Evolutionary conservation across 192 early-diverging fungal genomes (phyloP), one percentile per base, ranked within the genome.

Genomic region (Entrophospora sp.): DNA sequence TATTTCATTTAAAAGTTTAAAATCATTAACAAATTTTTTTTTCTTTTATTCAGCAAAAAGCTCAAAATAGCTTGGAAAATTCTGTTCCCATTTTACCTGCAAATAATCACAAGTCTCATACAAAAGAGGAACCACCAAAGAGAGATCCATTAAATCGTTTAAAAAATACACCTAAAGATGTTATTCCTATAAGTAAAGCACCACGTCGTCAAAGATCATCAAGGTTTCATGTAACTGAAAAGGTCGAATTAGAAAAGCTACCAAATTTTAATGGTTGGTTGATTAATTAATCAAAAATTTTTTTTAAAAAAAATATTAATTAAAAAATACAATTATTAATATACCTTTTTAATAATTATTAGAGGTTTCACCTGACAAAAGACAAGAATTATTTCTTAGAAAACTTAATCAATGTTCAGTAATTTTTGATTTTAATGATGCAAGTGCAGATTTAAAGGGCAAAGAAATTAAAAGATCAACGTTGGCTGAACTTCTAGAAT

Each of bases 381-480:
- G 95, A 40, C 86, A 87, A 59, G 92, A 94, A 18, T 77, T 99
- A 44, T 88, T 99, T 58, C 62, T 92, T 45, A 88, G 86, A 77
- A 99, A 99, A 75, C 75, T 99, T 30, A 73, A 77, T 31, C 97
- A 98, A 75, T 99, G 97, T 74, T 81, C 82, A 38, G 86, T 92
- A 10, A 79, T 97, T 14, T 99, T 98, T 68, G 97, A 99, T 71
- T 99, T 99, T 67, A 95, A 87, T 69, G 95, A 95, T 75, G 79
- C 87, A 9, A 81, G 89, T 51, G 83, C 87, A 30, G 91, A 96
- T 70, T 69, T 97, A 4, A 91, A 88, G 59, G 93, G 91, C 67
- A 99, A 99, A 65, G 95, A 99, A 67, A 92, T 97, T 65, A 99
- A 99, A 72, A 86, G 91, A 57, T 86, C 88, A 63, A 85, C 93